Base-by-base conservation (phyloP, 495 filamentous ascomycete species). In the Platismatia glauca region DNA sequence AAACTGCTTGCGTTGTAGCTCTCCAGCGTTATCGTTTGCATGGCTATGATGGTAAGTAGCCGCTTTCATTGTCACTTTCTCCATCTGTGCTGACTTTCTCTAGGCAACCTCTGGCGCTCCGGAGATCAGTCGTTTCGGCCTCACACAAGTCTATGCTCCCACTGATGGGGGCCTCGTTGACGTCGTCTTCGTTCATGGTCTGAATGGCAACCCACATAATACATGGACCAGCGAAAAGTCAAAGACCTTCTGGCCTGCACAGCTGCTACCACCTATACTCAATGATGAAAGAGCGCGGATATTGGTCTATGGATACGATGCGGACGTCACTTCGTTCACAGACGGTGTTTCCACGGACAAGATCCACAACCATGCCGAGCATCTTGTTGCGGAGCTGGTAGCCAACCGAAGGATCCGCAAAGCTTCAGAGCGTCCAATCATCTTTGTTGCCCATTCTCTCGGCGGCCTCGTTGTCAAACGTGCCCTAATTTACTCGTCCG, bases 371-470 rank as follows among this genome's bases (percentile, higher is more conserved):
- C 90, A 95, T 74, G 89, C 89, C 4, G 84, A 90, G 71, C 89
- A 82, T 8, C 76, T 95, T 16, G 80, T 91, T 22, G 83, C 85
- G 12, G 75, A 69, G 37, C 69, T 86, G 3, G 76, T 75, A 37
- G 82, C 83, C n/a, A 84, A 86, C 62, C 74, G 84, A 60, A 79
- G 77, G 62, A 80, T 84, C 72, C 72, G 80, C 72, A 63, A 79
- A 70, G 71, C 80, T 72, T 61, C 76, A 67, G 67, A 85, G 22
- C 72, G 86, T 34, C 90, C 90, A 0, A 91, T 95, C 61, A 86
- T 95, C 59, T 95, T 90, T 75, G 86, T 95, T 16, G 89, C 83
- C 39, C 90, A 95, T 76, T 90, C 86, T 43, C 77, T 95, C 13
- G 90, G 90, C 5, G 90, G 90, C 7, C 82, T 95, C 38, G 77